Conservation (phyloP, 2,329 filamentous ascomycete species). For the Fusarium oxysporum region DNA sequence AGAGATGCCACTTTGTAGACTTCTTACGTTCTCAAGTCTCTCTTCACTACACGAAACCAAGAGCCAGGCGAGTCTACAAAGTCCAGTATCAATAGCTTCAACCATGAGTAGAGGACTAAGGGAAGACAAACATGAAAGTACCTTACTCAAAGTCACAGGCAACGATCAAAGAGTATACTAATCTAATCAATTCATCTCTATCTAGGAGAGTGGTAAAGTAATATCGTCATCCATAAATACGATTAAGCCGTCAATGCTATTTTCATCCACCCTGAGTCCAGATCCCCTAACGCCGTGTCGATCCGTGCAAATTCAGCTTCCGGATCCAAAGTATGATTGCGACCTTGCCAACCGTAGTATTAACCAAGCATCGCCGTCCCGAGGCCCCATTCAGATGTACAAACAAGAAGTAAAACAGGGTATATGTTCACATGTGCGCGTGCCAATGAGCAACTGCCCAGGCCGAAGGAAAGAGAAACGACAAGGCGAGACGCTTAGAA, state of each 20-base stretch:
- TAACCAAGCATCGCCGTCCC: conserved; percentile 36
- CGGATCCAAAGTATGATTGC: conserved; percentile 34
- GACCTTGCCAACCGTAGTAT: conserved; percentile 13
- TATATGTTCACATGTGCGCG: conserved; percentile 41
- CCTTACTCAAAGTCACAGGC: background rate
- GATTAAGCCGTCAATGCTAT: conserved; percentile 43
- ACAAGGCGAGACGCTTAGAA: conserved; percentile 72
- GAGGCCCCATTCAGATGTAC: conserved; percentile 43
- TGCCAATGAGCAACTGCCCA: conserved; percentile 5
- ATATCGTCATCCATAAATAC: conserved; percentile 44
- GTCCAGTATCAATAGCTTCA: background rate
- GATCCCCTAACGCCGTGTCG: conserved; percentile 39
- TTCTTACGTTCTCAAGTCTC: background rate
- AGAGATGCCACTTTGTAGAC: background rate
- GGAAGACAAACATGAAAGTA: background rate
- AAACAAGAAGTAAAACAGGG: conserved; percentile 41
- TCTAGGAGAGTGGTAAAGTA: conserved; percentile 38
- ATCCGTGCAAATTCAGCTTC: conserved; percentile 35
- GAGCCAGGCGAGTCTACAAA: background rate
- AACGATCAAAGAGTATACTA: background rate
- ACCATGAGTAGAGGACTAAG: background rate
- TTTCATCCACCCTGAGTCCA: conserved; percentile 38
- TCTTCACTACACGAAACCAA: background rate
- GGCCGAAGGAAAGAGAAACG: conserved; percentile 9
- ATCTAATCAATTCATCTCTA: conserved; percentile 39